Evolutionary conservation across 176 grass and related monocot genomes (phyloP).

Genomic region (Oryza punctata): DNA sequence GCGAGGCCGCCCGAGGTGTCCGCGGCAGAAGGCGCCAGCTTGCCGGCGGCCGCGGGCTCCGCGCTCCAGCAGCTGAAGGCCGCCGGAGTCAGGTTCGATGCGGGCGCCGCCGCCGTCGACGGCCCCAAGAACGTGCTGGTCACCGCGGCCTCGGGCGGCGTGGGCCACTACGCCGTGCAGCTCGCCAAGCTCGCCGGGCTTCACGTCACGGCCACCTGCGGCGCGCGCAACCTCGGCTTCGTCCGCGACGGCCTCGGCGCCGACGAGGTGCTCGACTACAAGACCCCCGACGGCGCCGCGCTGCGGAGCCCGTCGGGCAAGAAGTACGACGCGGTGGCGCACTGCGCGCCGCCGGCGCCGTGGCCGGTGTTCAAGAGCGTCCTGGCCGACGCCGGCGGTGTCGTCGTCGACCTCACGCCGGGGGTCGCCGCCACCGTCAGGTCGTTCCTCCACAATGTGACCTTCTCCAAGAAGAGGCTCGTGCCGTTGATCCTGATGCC

Average conservation of each 20-base stretch:
- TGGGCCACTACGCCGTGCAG: slow-evolving; percentile 83
- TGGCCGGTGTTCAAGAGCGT: slow-evolving; percentile 58
- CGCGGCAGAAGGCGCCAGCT: slow-evolving; percentile 52
- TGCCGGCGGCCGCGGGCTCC: slow-evolving; percentile 52
- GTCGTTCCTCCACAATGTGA: slow-evolving; percentile 65
- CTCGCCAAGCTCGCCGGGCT: slow-evolving; percentile 67
- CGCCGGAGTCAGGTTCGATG: slow-evolving; percentile 53
- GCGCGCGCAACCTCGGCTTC: slow-evolving; percentile 64
- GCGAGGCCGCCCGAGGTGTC: slow-evolving; percentile 60
- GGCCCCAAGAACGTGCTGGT: slow-evolving; percentile 55
- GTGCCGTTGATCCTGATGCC: slow-evolving; percentile 51
- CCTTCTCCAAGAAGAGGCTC: slow-evolving; percentile 68
- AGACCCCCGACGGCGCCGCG: slow-evolving; percentile 50
- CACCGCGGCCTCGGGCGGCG: slow-evolving; percentile 86
- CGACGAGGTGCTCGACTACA: slow-evolving; percentile 82
- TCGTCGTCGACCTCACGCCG: slow-evolving; percentile 58
- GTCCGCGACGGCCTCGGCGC: slow-evolving; percentile 48
- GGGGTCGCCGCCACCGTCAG: slow-evolving; percentile 32
- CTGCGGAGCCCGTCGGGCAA: slow-evolving; percentile 54
- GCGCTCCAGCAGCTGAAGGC: slow-evolving; percentile 75
- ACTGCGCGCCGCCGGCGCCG: slow-evolving; percentile 60
- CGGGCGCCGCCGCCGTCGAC: not conserved
- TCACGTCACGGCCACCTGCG: slow-evolving; percentile 79
- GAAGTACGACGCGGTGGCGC: slow-evolving; percentile 66
- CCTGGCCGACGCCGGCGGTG: slow-evolving; percentile 44